phyloP scores from a whole-genome alignment of 176 grass and related monocot species.

The Carex kokanica region DNA sequence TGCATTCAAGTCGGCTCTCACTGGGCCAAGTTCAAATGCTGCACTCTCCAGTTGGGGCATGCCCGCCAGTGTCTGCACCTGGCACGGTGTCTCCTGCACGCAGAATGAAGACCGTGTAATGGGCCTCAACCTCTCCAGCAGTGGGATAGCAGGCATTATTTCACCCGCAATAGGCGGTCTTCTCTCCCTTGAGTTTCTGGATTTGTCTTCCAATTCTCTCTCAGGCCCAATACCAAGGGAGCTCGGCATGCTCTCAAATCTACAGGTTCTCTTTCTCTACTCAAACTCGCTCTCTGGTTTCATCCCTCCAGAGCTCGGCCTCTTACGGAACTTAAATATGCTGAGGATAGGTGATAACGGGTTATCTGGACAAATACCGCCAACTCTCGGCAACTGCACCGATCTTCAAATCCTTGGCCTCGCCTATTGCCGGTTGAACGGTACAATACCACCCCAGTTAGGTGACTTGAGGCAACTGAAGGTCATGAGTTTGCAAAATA shows the following conservation, averaged over 20 bases:
- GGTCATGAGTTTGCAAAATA: conserved; percentile 54
- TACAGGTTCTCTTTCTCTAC: conserved; percentile 69
- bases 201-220: conserved; percentile 80
- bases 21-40: conserved; percentile 36
- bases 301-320: conserved; percentile 66
- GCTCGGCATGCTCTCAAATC: conserved; percentile 55
- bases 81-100: conserved; percentile 59
- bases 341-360: conserved; percentile 78
- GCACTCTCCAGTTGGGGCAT: conserved; percentile 37
- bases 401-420: conserved; percentile 59
- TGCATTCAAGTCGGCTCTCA: conserved; percentile 52
- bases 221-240: conserved; percentile 55
- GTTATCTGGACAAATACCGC: conserved; percentile 66
- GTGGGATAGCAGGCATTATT: conserved; percentile 50
- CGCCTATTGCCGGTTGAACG: conserved; percentile 59
- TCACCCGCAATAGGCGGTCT: conserved; percentile 50
- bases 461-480: conserved; percentile 48
- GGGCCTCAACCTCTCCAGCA: conserved; percentile 69
- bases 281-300: conserved; percentile 66
- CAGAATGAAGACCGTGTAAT: conserved; percentile 29
- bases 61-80: conserved; percentile 49
- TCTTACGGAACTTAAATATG: conserved; percentile 54
- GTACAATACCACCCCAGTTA: conserved; percentile 57
- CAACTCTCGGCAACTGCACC: conserved; percentile 56
- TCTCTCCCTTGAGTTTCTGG: conserved; percentile 50